These are phyloP conservation scores for Strombidium stylifer DNA, from an alignment of 73 alveolate species.

Conservation along the genomic window DNA sequence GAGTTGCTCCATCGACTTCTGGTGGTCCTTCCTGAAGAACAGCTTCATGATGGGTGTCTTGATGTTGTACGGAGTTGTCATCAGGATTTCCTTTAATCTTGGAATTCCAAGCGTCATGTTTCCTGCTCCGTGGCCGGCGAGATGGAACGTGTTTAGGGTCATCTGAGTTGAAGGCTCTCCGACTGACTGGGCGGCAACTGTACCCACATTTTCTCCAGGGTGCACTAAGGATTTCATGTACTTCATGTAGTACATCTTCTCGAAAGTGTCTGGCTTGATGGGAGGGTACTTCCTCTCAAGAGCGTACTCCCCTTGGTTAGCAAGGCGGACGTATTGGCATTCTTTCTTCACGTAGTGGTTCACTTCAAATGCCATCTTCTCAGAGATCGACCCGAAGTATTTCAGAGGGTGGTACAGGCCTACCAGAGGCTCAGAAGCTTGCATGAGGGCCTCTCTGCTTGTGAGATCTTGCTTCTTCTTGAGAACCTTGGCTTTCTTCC, in stretches of 20 bases:
- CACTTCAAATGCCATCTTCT: slow-evolving; percentile 15
- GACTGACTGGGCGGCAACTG: slow-evolving; percentile 96
- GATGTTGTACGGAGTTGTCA: slow-evolving; percentile 93
- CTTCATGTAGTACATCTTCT: slow-evolving; percentile 75
- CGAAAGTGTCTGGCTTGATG: slow-evolving; percentile 61
- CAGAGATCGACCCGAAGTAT: slow-evolving; percentile 80
- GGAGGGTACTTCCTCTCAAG: slow-evolving; percentile 10
- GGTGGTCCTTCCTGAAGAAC: slow-evolving; percentile 63
- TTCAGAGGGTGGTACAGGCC: slow-evolving; percentile 79
- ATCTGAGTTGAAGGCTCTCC: slow-evolving; percentile 99
- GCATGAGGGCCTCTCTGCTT: neutral
- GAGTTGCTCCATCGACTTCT: slow-evolving; percentile 51
- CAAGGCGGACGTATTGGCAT: slow-evolving; percentile 37
- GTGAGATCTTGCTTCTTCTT: slow-evolving; percentile 15
- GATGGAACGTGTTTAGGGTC: slow-evolving; percentile 98
- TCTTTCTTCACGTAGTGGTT: slow-evolving; percentile 65
- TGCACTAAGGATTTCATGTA: slow-evolving; percentile 91
- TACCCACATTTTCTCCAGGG: slow-evolving; percentile 99
- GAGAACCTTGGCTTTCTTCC: slow-evolving; percentile 10
- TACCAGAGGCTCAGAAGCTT: slow-evolving; percentile 77
- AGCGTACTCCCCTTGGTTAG: slow-evolving; percentile 37
- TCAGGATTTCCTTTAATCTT: slow-evolving; percentile 95
- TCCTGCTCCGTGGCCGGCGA: slow-evolving; percentile 99
- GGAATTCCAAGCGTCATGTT: slow-evolving; percentile 99
- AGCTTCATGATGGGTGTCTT: slow-evolving; percentile 96